phyloP scores from a whole-genome alignment of 2,329 filamentous ascomycete genomes.

The Fonsecaea nubica region DNA sequence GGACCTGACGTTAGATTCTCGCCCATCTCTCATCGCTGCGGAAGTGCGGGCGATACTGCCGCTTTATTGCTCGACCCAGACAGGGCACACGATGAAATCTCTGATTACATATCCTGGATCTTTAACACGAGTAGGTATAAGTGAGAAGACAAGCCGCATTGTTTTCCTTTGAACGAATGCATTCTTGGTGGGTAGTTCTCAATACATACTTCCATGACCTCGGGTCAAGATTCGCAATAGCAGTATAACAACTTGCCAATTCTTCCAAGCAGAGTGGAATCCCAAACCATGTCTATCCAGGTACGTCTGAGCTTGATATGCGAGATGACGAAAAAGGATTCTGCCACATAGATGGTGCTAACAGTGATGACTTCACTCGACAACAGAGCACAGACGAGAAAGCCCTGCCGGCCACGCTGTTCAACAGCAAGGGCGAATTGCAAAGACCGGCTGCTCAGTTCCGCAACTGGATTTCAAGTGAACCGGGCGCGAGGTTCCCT shows the following conservation, averaged over 20 bases:
- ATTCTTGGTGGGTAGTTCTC: background rate
- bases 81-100: background rate
- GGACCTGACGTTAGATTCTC: background rate
- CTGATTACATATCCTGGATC: background rate
- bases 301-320: background rate
- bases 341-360: background rate
- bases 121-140: background rate
- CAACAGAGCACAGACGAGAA: conserved; percentile 67
- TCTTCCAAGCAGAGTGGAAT: background rate
- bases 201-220: background rate
- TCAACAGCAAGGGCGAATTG: conserved; percentile 80
- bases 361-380: background rate
- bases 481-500: conserved; percentile 74
- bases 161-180: background rate
- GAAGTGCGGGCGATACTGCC: background rate
- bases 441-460: conserved; percentile 85
- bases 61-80: background rate
- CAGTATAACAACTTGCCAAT: background rate
- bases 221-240: background rate
- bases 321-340: background rate
- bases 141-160: background rate
- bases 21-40: background rate
- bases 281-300: conserved; percentile 15
- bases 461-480: conserved; percentile 76
- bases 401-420: conserved; percentile 71